Evolutionary conservation across 768 basidiomycete species (phyloP).

Genomic region (Tricholoma matsutake): DNA sequence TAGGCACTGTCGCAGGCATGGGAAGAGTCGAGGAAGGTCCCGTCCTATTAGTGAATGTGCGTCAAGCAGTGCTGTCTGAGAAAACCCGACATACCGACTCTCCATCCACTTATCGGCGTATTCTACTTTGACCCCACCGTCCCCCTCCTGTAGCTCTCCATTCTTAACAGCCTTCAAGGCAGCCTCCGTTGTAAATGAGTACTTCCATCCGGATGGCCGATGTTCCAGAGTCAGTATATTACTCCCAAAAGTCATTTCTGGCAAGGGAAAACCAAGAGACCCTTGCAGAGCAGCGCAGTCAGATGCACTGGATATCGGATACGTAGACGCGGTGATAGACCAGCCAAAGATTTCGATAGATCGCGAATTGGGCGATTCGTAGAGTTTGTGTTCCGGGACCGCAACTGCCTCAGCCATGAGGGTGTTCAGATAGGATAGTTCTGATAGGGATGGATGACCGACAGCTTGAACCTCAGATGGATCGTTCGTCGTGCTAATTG

Average conservation of each 20-base stretch:
- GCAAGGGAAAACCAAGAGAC: slow-evolving; percentile 71
- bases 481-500: background rate
- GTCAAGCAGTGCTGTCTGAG: background rate
- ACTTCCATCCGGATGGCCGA: slow-evolving; percentile 56
- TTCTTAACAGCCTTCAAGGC: slow-evolving; percentile 73
- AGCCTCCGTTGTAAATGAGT: slow-evolving; percentile 61
- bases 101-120: slow-evolving; percentile 94
- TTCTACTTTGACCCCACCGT: slow-evolving; percentile 91
- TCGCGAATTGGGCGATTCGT: slow-evolving; percentile 68
- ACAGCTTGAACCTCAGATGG: background rate
- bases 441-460: background rate
- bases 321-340: slow-evolving; percentile 66
- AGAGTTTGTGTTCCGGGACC: slow-evolving; percentile 60
- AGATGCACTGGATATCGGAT: slow-evolving; percentile 75
- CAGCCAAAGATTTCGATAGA: slow-evolving; percentile 67
- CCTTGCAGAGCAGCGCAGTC: slow-evolving; percentile 71
- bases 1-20: slow-evolving; percentile 66
- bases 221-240: slow-evolving; percentile 75
- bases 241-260: slow-evolving; percentile 96
- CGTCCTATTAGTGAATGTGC: slow-evolving; percentile 43
- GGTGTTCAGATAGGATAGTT: slow-evolving; percentile 13
- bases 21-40: slow-evolving; percentile 60
- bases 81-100: slow-evolving; percentile 60
- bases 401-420: slow-evolving; percentile 42
- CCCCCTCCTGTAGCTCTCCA: slow-evolving; percentile 72